phyloP scores from a whole-genome alignment of 495 filamentous ascomycete species.

The Penicillium ucsense region DNA sequence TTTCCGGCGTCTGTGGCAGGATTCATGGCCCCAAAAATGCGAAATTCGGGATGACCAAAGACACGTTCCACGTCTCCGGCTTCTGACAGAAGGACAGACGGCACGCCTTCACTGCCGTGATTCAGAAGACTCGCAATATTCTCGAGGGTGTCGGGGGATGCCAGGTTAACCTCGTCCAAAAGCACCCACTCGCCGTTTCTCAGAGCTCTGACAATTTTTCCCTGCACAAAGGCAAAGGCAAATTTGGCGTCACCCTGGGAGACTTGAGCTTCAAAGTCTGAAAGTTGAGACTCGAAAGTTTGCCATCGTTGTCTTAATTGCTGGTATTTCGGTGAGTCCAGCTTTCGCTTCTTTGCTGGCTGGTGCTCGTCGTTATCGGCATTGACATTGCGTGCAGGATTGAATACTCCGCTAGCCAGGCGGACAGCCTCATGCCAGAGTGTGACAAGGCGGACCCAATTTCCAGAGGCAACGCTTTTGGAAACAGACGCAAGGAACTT shows the following conservation, averaged over 20 bases:
- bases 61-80: constrained; percentile 84
- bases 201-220: constrained; percentile 84
- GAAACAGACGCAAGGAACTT: constrained; percentile 69
- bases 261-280: constrained; percentile 72
- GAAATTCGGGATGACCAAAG: constrained; percentile 82
- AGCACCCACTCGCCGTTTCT: constrained; percentile 96
- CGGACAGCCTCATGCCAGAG: constrained; percentile 84
- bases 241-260: constrained; percentile 70
- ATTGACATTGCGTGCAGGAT: constrained; percentile 22
- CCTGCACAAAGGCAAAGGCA: constrained; percentile 91
- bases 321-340: constrained; percentile 58
- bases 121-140: constrained; percentile 81
- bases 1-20: constrained; percentile 96
- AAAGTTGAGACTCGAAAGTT: constrained; percentile 63
- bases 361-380: constrained; percentile 48
- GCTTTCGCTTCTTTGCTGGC: constrained; percentile 71
- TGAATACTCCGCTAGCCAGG: constrained; percentile 67
- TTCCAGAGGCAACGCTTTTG: constrained; percentile 67
- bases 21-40: constrained; percentile 98
- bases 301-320: constrained; percentile 69
- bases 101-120: constrained; percentile 50
- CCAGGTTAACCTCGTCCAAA: constrained; percentile 96
- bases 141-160: constrained; percentile 87
- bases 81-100: constrained; percentile 82
- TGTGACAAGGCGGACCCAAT: constrained; percentile 74